Conservation (phyloP, 2,329 filamentous ascomycete genomes). For the Cadophora malorum region DNA sequence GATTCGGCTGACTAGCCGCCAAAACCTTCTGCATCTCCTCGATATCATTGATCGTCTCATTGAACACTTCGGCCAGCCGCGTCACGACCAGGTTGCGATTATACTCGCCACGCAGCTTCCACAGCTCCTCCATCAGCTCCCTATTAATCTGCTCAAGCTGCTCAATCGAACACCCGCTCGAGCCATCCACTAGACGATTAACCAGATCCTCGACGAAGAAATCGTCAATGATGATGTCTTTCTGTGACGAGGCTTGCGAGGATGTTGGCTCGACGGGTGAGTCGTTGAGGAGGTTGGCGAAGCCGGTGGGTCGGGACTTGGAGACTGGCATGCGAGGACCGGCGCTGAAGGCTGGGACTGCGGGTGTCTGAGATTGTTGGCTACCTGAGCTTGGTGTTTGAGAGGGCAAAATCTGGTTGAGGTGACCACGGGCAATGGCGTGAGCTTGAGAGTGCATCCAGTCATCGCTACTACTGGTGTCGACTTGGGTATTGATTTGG, state of each 20-base stretch:
- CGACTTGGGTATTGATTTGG: constrained; percentile 41
- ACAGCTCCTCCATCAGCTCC: constrained; percentile 88
- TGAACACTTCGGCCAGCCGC: constrained; percentile 73
- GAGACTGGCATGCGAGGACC: constrained; percentile 38
- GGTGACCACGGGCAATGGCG: constrained; percentile 52
- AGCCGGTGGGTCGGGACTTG: constrained; percentile 36
- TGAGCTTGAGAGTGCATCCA: constrained; percentile 67
- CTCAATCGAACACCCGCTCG: constrained; percentile 67
- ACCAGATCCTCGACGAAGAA: constrained; percentile 40
- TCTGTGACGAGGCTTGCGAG: constrained; percentile 42
- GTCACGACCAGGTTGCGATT: constrained; percentile 78
- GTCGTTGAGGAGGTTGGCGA: constrained; percentile 44
- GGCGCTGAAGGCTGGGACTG: constrained; percentile 49
- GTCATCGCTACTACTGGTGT: constrained; percentile 58
- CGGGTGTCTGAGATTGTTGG: constrained; percentile 43
- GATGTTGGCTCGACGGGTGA: constrained; percentile 41
- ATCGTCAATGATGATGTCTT: constrained; percentile 51
- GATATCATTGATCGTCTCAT: constrained; percentile 75
- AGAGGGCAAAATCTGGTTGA: constrained; percentile 38
- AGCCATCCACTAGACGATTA: constrained; percentile 36
- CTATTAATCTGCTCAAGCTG: constrained; percentile 94
- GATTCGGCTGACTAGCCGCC: constrained; percentile 37
- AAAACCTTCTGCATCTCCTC: constrained; percentile 47
- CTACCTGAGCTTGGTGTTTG: constrained; percentile 43
- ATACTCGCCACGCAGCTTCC: constrained; percentile 79